Conservation (phyloP, 2,329 filamentous ascomycete genomes). For the Talaromyces sp. region DNA sequence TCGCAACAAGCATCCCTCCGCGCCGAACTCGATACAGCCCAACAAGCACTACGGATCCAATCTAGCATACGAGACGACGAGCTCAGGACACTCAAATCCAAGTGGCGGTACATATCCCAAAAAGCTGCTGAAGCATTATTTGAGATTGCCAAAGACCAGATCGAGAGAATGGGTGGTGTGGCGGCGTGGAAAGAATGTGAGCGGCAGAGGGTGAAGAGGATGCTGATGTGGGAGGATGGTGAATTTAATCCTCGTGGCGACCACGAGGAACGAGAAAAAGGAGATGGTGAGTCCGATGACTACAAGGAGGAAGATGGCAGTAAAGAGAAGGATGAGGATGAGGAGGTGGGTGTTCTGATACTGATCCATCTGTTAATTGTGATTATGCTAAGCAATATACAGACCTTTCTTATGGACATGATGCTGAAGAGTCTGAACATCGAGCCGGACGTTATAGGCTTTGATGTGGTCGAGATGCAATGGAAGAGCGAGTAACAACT, state of each 20-base stretch:
- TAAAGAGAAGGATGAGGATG: conserved; percentile 26
- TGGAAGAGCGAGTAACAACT: conserved; percentile 47
- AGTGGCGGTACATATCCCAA: conserved; percentile 60
- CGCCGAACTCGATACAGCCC: conserved; percentile 47
- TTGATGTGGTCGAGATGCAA: conserved; percentile 53
- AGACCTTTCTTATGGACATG: conserved; percentile 66
- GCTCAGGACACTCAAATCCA: conserved; percentile 53
- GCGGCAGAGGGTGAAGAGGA: conserved; percentile 45
- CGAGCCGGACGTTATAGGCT: conserved; percentile 60
- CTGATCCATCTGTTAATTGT: background rate
- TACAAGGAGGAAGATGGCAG: conserved; percentile 26
- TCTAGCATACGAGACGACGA: conserved; percentile 49
- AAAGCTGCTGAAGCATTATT: conserved; percentile 67
- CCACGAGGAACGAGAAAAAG: conserved; percentile 20
- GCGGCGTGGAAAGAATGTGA: conserved; percentile 52
- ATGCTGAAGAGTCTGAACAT: conserved; percentile 65
- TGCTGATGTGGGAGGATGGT: conserved; percentile 35
- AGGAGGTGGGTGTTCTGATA: conserved; percentile 22
- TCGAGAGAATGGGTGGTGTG: conserved; percentile 62
- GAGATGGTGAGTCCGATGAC: conserved; percentile 29
- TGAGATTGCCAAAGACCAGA: conserved; percentile 55
- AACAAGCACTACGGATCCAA: conserved; percentile 54
- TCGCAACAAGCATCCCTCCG: conserved; percentile 31
- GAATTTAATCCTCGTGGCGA: conserved; percentile 24
- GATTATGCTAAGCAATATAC: conserved; percentile 22